Evolutionary conservation across 1,139 yeast genomes (phyloP).

Genomic region (Hansenula sp.): DNA sequence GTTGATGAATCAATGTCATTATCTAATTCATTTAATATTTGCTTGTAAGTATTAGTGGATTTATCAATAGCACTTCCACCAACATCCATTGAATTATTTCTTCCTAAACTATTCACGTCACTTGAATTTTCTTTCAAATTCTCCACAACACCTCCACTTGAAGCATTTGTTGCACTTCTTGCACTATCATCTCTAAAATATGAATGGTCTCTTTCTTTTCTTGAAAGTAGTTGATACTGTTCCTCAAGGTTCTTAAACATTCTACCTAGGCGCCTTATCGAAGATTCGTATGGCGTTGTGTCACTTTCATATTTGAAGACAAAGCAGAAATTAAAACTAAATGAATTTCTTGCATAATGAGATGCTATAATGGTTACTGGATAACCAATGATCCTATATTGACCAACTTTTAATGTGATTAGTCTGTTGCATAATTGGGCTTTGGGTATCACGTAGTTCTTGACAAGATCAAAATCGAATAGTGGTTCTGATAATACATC

Average conservation of each 20-base stretch:
- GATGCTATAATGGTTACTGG: constrained; percentile 80
- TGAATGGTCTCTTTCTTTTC: constrained; percentile 31
- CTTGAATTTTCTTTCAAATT: background rate
- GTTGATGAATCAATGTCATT: constrained; percentile 19
- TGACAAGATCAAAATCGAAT: constrained; percentile 79
- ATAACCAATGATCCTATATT: constrained; percentile 76
- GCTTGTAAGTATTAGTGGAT: constrained; percentile 19
- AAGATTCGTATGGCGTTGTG: constrained; percentile 80
- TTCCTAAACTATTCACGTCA: too few species aligned
- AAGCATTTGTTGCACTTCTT: background rate
- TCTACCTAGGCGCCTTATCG: constrained; percentile 76
- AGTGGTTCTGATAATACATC: constrained; percentile 38
- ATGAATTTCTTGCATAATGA: constrained; percentile 83
- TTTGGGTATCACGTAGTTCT: constrained; percentile 90
- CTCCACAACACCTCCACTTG: too few species aligned
- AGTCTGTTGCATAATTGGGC: constrained; percentile 84
- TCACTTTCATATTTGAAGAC: constrained; percentile 84
- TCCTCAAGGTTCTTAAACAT: constrained; percentile 92
- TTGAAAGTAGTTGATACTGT: constrained; percentile 74
- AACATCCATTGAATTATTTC: background rate
- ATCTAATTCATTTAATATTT: constrained; percentile 23
- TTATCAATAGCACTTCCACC: background rate
- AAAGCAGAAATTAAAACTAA: constrained; percentile 88
- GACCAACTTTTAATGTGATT: constrained; percentile 66
- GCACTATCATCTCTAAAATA: constrained; percentile 23